Base-by-base conservation (phyloP, 495 filamentous ascomycete genomes). In the Penicillium nucicola region DNA sequence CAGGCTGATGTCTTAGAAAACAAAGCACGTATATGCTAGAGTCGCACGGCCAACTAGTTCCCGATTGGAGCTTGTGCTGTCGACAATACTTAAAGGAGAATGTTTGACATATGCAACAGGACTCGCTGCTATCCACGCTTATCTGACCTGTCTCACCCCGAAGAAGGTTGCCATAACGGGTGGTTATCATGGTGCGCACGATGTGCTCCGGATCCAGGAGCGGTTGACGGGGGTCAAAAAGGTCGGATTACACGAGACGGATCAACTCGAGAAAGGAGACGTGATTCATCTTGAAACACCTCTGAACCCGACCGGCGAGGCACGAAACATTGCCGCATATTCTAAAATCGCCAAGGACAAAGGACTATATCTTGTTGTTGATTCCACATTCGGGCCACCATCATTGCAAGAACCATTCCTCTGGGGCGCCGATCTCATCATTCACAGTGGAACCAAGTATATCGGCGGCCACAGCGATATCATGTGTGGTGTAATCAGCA, bases 361-460 rank as follows among this genome's bases (percentile, higher is more conserved):
- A 0, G 89, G 90, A 6, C 87, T 86, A 5, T 77, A 72, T 39
- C 70, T 96, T 12, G 80, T 82, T 9, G 86, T 97, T 3, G 91
- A 97, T 68, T 80, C 85, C 0, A 96, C 91, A 0, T 95, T 96
- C 64, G 91, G 81, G 1, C 91, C 91, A n/a, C 91, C 90, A 22
- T 83, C 83, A 32, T 74, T 96, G 44, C 84, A 87, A 66, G 87
- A 95, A 58, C 90, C 91, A 4, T 92, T 95, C 57, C 35, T 53
- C 32, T 83, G 71, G 58, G 89, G 89, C 47, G 87, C 84, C 10
- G 90, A 95, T 66, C 67, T 87, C 3, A 81, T 95, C 11, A 84
- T 95, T 84, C 91, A 97, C 67, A 81, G 76, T 28, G 91, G 88
- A 10, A 92, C 89, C 12, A 97, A 97, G 76, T 97, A 95, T 66